Evolutionary conservation across 331 rosid species (phyloP), one percentile per base, ranked within the genome.

Genomic region (Arachis monticola): DNA sequence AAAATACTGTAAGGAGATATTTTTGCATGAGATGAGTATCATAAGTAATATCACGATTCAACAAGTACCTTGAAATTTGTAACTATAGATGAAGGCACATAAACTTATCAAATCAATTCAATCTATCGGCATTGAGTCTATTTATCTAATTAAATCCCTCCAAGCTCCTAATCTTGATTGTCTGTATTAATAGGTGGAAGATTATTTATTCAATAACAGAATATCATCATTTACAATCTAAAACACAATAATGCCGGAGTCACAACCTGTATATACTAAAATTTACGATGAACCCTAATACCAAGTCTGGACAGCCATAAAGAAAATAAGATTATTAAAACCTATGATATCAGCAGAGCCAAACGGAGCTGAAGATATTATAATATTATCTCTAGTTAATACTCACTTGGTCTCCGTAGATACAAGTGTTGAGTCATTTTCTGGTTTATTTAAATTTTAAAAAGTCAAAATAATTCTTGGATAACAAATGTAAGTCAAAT

Each of bases 101-200:
- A 14, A 31, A 14, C 31, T 38, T 60, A 35, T 60, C 9, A 55
- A 53, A 70, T 63, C 9, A 55, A 53, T 62, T 63, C 8, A 45
- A 47, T 52, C 46, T 11, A 62, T 51, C 10, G 27, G 53, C 3
- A 60, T 32, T 53, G 64, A 42, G 59, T 46, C 53, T 3, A 78
- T 63, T 32, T 7, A 55, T 46, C 53, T 3, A 78, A 70, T 32
- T 7, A 55, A 64, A 64, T 35, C 83, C 79, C 83, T 32, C n/a
- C 14, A n/a, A 71, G 35, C 67, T 22, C 73, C 27, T 35, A 12
- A 9, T 65, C 44, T 12, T 17, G 42, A 64, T 67, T 47, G 44
- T 10, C 40, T 9, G 0, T 10, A 67, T 42, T 47, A 31, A 47
- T 51, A 67, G 30, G 35, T 11, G 60, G 72, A 30, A 31, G 45